phyloP scores from a whole-genome alignment of 2,329 filamentous ascomycete genomes.

The Geosmithia putterillii region DNA sequence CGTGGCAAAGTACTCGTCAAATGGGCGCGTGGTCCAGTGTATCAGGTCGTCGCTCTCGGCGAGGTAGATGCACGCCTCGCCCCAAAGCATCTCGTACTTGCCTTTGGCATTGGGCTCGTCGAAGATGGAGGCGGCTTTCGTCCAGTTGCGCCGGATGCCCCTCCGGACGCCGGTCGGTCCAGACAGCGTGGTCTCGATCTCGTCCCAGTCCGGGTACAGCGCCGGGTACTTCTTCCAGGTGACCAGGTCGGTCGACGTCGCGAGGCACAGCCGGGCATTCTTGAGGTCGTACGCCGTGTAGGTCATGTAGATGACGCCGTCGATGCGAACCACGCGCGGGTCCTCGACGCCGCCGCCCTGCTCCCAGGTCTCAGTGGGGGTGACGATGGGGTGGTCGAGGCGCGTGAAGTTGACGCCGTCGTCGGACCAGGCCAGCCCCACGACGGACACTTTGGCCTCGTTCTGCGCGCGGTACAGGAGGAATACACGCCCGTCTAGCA shows the following conservation, averaged over 20 bases:
- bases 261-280: neutral
- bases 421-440: neutral
- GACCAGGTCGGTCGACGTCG: conserved; percentile 1
- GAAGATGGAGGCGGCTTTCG: neutral
- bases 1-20: neutral
- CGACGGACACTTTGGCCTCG: neutral
- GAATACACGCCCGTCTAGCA: neutral
- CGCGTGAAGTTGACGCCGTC: conserved; percentile 1
- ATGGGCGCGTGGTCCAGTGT: neutral
- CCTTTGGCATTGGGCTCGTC: neutral
- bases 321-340: neutral
- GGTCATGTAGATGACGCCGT: conserved; percentile 1
- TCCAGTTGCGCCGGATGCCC: neutral
- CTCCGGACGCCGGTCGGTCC: no score
- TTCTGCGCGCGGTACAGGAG: conserved; percentile 1
- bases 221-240: neutral
- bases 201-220: neutral
- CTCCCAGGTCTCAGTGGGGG: neutral
- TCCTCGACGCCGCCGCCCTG: neutral
- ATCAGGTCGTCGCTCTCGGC: neutral
- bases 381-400: neutral
- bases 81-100: conserved; percentile 1
- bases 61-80: neutral
- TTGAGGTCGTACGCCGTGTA: neutral
- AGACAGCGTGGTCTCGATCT: neutral